Conservation (phyloP, 257 asterid species). For the Capsicum pubescens region DNA sequence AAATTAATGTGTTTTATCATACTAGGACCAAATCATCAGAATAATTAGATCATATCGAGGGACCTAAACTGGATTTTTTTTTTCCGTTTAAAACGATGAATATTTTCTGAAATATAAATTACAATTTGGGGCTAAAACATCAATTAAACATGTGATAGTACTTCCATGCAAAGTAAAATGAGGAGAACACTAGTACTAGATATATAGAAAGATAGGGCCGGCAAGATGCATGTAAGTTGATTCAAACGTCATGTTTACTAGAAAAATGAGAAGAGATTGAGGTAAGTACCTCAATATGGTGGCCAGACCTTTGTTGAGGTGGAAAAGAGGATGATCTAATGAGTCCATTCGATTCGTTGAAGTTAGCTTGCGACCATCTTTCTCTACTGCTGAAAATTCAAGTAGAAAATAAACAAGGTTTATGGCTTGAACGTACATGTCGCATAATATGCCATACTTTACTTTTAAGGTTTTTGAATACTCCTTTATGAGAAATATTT, state of each 20-base stretch:
- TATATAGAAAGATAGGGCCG: neutral
- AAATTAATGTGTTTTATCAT: neutral
- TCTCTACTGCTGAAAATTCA: conserved; percentile 58
- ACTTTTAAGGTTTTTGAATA: neutral
- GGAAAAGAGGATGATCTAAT: conserved; percentile 61
- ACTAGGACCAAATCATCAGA: neutral
- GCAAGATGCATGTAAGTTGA: neutral
- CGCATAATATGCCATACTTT: neutral
- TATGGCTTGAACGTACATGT: too few relatives aligned
- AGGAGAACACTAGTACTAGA: neutral
- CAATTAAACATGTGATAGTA: neutral
- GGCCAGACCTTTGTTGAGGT: conserved; percentile 50
- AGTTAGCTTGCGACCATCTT: conserved; percentile 64
- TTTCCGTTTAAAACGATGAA: neutral
- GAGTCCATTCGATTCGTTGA: conserved; percentile 53
- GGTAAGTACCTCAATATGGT: conserved; percentile 52
- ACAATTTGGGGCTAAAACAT: neutral
- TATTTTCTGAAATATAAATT: neutral
- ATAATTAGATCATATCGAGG: too few relatives aligned
- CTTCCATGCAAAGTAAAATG: conserved; percentile 17
- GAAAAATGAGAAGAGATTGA: neutral
- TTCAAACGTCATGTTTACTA: neutral
- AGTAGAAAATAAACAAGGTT: neutral
- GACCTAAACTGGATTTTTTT: too few relatives aligned
- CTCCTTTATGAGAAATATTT: neutral